A percentile compares a stretch with the other conserved stretches of the same genome.
Evolutionary conservation across 176 grass and related monocot species (phyloP).

Genomic region (Triticum dicoccoides): DNA sequence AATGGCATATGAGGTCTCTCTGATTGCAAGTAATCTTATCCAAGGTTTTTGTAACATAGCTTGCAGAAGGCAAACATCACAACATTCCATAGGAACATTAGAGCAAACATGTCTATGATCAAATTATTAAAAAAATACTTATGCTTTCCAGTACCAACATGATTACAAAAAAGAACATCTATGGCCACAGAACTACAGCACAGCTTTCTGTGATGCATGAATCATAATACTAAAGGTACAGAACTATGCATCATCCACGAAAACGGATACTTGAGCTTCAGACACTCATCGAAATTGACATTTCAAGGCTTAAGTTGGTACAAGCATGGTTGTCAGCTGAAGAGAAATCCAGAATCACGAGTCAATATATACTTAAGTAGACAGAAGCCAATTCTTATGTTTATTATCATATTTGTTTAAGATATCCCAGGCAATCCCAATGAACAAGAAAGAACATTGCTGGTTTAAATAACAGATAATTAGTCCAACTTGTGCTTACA

Average conservation of each 20-base stretch:
- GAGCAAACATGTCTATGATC: background rate
- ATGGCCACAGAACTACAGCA: background rate
- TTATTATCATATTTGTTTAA: slow-evolving; percentile 1
- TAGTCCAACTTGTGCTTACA: background rate
- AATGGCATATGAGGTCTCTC: background rate
- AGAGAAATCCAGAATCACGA: slow-evolving; percentile 9
- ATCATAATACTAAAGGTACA: background rate
- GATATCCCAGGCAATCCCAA: background rate
- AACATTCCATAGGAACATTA: slow-evolving; percentile 2
- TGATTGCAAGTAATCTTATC: slow-evolving; percentile 4
- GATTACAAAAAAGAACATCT: background rate
- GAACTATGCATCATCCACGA: background rate
- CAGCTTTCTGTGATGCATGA: slow-evolving; percentile 1
- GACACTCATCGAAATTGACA: slow-evolving; percentile 8
- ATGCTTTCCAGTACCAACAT: background rate
- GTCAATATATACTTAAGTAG: background rate
- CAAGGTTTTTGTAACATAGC: background rate
- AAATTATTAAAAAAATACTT: background rate
- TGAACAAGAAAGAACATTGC: background rate
- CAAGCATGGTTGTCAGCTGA: slow-evolving; percentile 7
- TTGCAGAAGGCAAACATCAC: background rate
- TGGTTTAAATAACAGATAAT: background rate
- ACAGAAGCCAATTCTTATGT: background rate
- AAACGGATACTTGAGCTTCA: slow-evolving; percentile 8
- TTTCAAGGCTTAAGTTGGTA: slow-evolving; percentile 10